Conservation (phyloP, 2,329 filamentous ascomycete genomes). For the Trichoderma lentiforme region DNA sequence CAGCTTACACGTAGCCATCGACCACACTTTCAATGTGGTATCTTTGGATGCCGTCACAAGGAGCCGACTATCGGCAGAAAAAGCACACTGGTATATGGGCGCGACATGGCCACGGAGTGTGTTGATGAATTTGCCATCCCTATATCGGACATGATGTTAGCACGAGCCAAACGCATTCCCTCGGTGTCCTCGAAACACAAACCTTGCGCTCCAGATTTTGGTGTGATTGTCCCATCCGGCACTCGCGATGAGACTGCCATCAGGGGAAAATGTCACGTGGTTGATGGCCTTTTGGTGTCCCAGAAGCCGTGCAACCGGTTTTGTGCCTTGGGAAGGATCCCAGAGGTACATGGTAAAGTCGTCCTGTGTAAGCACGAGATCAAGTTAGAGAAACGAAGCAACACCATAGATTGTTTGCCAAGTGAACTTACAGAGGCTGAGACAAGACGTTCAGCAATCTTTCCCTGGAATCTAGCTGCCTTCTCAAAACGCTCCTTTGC, state of each 20-base stretch:
- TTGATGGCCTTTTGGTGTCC: slow-evolving; percentile 98
- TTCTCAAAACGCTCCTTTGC: slow-evolving; percentile 82
- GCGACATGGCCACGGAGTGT: slow-evolving; percentile 86
- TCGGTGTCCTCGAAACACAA: slow-evolving; percentile 30
- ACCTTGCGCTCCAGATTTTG: slow-evolving; percentile 82
- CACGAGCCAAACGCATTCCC: background rate
- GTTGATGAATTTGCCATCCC: slow-evolving; percentile 73
- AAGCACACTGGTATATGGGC: slow-evolving; percentile 87
- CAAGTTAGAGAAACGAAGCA: background rate
- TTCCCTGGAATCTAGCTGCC: slow-evolving; percentile 71
- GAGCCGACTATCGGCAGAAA: slow-evolving; percentile 87
- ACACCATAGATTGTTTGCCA: background rate
- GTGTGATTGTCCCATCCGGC: slow-evolving; percentile 92
- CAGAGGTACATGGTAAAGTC: slow-evolving; percentile 97
- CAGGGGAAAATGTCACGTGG: slow-evolving; percentile 89
- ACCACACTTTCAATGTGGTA: slow-evolving; percentile 93
- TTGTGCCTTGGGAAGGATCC: slow-evolving; percentile 74
- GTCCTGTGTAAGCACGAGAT: slow-evolving; percentile 43
- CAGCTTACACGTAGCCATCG: slow-evolving; percentile 80
- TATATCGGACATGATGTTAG: slow-evolving; percentile 27
- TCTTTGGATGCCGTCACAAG: slow-evolving; percentile 88
- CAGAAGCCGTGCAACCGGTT: slow-evolving; percentile 82
- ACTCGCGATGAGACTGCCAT: slow-evolving; percentile 82
- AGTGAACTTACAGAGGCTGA: slow-evolving; percentile 61
- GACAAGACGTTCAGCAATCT: slow-evolving; percentile 78